Percentiles rank a stretch among this genome's conserved stretches.
These are phyloP conservation scores for Metarhizium sp. DNA, from an alignment of 2,329 filamentous ascomycete species.

Conservation along the genomic window DNA sequence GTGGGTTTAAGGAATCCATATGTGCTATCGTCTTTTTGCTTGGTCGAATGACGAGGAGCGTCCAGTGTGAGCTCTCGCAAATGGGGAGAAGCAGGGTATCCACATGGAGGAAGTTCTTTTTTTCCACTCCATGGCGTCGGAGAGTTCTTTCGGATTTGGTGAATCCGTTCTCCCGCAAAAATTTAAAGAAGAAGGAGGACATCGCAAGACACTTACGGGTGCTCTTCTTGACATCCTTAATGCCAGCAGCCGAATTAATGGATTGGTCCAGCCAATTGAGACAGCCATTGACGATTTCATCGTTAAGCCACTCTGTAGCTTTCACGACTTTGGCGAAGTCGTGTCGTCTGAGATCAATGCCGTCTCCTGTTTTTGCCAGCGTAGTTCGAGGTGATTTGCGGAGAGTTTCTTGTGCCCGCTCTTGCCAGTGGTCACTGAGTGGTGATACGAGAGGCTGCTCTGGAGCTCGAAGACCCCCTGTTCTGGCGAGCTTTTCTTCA, in stretches of 20 bases:
- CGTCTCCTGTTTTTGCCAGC: constrained; percentile 38
- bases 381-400: constrained; percentile 21
- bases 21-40: constrained; percentile 52
- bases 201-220: constrained; percentile 53
- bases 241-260: constrained; percentile 47
- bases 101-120: constrained; percentile 53
- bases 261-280: constrained; percentile 51
- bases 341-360: constrained; percentile 38
- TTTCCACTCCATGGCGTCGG: constrained; percentile 45
- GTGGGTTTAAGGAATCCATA: constrained; percentile 53
- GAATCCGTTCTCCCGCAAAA: constrained; percentile 38
- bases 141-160: constrained; percentile 43
- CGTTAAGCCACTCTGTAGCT: constrained; percentile 59
- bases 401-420: constrained; percentile 20
- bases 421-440: constrained; percentile 19
- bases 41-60: constrained; percentile 57
- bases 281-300: constrained; percentile 63
- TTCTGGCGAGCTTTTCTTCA: constrained; percentile 18
- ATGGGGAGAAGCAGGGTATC: constrained; percentile 64
- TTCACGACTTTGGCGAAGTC: constrained; percentile 57
- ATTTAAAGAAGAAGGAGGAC: constrained; percentile 57
- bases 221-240: constrained; percentile 33
- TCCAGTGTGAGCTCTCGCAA: constrained; percentile 59
- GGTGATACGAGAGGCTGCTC: constrained; percentile 16
- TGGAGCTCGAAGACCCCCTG: constrained; percentile 22